Base-by-base conservation (phyloP, 2,329 filamentous ascomycete species). In the Xylariomycetidae sp. region DNA sequence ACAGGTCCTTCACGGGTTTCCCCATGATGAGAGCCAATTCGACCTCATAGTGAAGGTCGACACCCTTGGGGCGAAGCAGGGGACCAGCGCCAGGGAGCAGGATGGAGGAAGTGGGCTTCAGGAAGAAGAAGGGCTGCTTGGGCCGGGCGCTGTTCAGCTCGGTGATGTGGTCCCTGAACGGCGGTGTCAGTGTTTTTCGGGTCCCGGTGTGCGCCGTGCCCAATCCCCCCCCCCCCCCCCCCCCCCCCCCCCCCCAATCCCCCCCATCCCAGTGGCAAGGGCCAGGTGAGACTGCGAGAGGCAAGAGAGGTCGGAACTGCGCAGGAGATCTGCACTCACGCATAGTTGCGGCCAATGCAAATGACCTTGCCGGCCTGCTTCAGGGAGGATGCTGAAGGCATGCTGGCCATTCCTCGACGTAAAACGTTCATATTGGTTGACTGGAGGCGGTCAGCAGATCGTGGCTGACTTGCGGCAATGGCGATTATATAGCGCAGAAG, bases 81-180 rank as follows among this genome's bases (percentile, higher is more conserved):
- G 89, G 82, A 1, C 89, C 89, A 36, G 79, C 74, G 18, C 77
- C 75, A 0, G 87, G 87, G 15, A 84, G 72, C 4, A 96, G 74
- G 49, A 98, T 85, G 4, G 88, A 85, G 25, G 84, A 86, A 1
- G 89, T 67, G 2, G 92, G 92, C 72, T 98, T 98, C 49, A 96
- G 76, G 74, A 98, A 98, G 79, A 95, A 98, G 68, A 98, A 96
- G 17, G 92, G 92, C 63, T 95, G 88, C 61, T 92, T 93, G 31
- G 92, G 92, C 46, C 79, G 79, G 40, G 74, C 71, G 62, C 82
- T 95, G 63, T 88, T 88, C 48, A 98, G 76, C 68, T 98, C 92
- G 44, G 82, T 77, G 56, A 96, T 83, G 65, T 98, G 92, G 61
- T 95, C 92, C 53, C 86, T 92, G 53, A n/a, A n/a, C 17, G 15